A percentile compares a stretch with the other conserved stretches of the same genome.
Evolutionary conservation across 257 asterid genomes (phyloP).

Genomic region (Solanum rostratum): DNA sequence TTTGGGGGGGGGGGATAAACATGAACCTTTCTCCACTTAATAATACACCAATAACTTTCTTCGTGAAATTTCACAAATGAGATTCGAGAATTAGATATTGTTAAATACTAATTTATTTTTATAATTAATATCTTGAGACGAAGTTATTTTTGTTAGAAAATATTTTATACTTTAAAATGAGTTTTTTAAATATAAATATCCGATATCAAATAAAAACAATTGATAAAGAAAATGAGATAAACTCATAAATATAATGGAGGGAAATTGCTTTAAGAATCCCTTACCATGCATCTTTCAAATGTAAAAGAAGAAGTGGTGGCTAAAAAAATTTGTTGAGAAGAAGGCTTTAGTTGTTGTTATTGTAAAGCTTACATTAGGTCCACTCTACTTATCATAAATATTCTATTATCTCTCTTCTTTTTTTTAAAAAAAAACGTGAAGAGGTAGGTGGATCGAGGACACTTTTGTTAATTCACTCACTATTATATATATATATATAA

Average conservation of each 20-base stretch:
- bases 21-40: not conserved
- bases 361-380: not conserved
- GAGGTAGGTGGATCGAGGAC: not conserved
- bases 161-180: rapidly evolving
- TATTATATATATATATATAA: not conserved
- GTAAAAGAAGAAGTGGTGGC: not conserved
- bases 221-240: not conserved
- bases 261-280: not conserved
- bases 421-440: not conserved
- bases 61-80: too few relatives aligned
- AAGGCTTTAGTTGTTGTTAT: not conserved
- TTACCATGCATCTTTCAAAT: not conserved
- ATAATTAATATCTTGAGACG: not conserved
- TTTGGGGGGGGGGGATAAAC: not conserved
- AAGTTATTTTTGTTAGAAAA: not conserved
- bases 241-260: not conserved
- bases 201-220: not conserved
- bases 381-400: not conserved
- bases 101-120: rapidly evolving
- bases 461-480: not conserved
- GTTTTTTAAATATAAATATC: rapidly evolving
- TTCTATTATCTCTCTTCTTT: not conserved
- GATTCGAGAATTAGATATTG: too few relatives aligned
- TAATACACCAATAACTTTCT: too few relatives aligned
- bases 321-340: not conserved